A percentile compares a stretch with the other conserved stretches of the same genome.
These are phyloP conservation scores for Cicer judaicum DNA, from an alignment of 306 rosid species.

Conservation along the genomic window DNA sequence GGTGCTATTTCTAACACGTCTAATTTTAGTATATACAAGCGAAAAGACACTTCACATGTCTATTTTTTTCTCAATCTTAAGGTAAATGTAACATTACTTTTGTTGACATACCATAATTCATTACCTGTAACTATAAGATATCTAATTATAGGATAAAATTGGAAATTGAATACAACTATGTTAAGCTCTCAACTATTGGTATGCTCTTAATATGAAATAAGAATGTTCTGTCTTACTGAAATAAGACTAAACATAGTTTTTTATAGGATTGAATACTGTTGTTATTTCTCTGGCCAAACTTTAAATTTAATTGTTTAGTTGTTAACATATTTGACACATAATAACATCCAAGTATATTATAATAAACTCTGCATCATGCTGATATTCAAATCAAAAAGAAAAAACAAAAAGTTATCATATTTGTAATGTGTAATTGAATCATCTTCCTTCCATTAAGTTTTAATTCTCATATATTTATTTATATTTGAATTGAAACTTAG, in stretches of 20 bases:
- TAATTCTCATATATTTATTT: neutral
- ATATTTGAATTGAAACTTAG: neutral
- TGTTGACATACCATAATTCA: neutral
- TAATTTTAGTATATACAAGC: constrained; percentile 17
- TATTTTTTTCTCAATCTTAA: neutral
- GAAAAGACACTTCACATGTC: neutral
- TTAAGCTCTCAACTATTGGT: no score
- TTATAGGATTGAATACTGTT: neutral
- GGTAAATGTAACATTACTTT: no score
- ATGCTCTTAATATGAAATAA: constrained; percentile 18
- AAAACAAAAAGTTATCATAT: neutral
- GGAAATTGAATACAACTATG: neutral
- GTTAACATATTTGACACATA: constrained; percentile 7
- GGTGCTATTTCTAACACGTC: neutral
- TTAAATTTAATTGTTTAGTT: neutral
- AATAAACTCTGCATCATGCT: neutral
- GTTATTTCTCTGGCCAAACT: neutral
- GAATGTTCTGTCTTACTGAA: constrained; percentile 16
- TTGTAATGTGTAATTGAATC: neutral
- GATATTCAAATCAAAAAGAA: neutral
- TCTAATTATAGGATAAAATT: constrained; percentile 26
- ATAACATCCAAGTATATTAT: neutral
- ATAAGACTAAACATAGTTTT: neutral
- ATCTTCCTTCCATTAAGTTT: constrained; percentile 8
- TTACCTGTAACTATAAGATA: constrained; percentile 13